Conservation (phyloP, 2,329 filamentous ascomycete species). For the Clonostachys rosea region DNA sequence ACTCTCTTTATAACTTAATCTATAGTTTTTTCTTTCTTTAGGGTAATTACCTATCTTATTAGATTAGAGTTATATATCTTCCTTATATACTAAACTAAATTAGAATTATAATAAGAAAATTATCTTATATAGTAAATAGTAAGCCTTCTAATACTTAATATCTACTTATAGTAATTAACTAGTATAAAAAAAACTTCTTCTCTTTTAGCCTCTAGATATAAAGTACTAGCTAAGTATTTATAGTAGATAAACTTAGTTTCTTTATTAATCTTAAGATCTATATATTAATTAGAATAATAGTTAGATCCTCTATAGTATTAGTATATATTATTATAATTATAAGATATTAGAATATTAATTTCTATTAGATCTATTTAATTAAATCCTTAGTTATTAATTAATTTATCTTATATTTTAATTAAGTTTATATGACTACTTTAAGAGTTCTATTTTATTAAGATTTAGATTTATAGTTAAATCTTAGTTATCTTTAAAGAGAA, state of each 20-base stretch:
- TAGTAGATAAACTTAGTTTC: background rate
- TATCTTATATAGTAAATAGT: background rate
- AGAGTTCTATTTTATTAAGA: background rate
- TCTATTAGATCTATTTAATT: background rate
- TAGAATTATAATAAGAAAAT: background rate
- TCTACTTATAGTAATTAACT: constrained; percentile 2
- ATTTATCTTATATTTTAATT: background rate
- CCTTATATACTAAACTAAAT: too few species aligned
- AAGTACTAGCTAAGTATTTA: background rate
- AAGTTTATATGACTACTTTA: background rate
- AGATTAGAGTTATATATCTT: too few species aligned
- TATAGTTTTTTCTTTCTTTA: background rate
- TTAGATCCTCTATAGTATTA: background rate
- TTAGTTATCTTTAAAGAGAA: background rate
- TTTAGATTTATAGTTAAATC: background rate
- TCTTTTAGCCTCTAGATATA: background rate
- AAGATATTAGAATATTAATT: background rate
- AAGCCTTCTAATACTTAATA: background rate
- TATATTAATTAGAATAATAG: background rate
- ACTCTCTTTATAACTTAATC: too few species aligned
- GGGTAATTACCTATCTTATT: too few species aligned
- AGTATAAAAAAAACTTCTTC: background rate
- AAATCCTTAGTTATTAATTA: background rate
- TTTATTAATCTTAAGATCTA: background rate
- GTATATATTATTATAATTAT: background rate